Percentiles rank a stretch among this genome's conserved stretches.
Evolutionary conservation across 192 early-diverging fungal genomes (phyloP).

Genomic region (Coemansia sp.): DNA sequence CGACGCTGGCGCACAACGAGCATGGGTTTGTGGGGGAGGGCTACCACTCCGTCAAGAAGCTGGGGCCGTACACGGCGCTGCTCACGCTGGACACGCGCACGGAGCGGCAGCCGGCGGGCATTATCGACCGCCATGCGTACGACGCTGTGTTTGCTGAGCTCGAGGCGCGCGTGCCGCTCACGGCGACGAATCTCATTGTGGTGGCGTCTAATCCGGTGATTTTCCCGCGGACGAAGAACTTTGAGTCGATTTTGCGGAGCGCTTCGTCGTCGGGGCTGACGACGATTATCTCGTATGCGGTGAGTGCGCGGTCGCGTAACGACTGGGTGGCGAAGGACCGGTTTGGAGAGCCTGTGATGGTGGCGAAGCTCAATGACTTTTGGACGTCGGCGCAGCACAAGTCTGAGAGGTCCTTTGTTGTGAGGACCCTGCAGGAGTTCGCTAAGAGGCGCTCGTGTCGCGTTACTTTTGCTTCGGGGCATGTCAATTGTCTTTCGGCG

Average conservation of each 20-base stretch:
- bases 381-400: conserved; percentile 65
- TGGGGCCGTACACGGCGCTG: conserved; percentile 70
- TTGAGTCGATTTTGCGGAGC: conserved; percentile 66
- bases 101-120: conserved; percentile 65
- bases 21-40: conserved; percentile 56
- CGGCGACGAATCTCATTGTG: conserved; percentile 69
- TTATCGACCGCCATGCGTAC: conserved; percentile 64
- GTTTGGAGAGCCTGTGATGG: conserved; percentile 75
- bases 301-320: conserved; percentile 39
- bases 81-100: conserved; percentile 72
- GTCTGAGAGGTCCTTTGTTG: conserved; percentile 65
- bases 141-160: conserved; percentile 61
- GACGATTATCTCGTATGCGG: conserved; percentile 46
- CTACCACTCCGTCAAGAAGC: conserved; percentile 62
- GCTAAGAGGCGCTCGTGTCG: conserved; percentile 61
- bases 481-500: conserved; percentile 71
- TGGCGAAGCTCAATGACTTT: conserved; percentile 77
- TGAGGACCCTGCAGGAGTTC: conserved; percentile 67
- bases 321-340: conserved; percentile 54
- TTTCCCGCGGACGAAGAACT: conserved; percentile 69
- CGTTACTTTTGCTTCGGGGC: conserved; percentile 77
- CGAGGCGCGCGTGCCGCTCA: conserved; percentile 53
- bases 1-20: conserved; percentile 58
- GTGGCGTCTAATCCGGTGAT: conserved; percentile 69
- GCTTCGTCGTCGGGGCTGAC: conserved; percentile 51